Percentiles rank a stretch among this genome's conserved stretches.
phyloP scores from a whole-genome alignment of 2,329 filamentous ascomycete species.

The Blumeriella jaapii region DNA sequence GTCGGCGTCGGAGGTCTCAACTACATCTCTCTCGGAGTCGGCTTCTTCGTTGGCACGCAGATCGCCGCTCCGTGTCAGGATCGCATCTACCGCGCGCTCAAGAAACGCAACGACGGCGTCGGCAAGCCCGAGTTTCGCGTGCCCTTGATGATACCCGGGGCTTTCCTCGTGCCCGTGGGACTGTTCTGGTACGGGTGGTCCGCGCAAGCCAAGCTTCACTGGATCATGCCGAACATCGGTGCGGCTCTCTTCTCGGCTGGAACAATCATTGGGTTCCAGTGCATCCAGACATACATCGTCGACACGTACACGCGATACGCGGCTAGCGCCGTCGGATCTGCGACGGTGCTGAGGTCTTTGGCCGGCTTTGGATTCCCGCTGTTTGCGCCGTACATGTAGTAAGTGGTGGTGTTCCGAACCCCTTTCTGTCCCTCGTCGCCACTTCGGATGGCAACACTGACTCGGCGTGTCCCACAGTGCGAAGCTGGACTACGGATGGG shows the following conservation, averaged over 20 bases:
- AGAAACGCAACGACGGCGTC: constrained; percentile 22
- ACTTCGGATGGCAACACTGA: too few relatives aligned
- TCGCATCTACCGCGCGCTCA: constrained; percentile 20
- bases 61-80: constrained; percentile 27
- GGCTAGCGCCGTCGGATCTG: constrained; percentile 31
- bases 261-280: constrained; percentile 29
- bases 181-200: constrained; percentile 48
- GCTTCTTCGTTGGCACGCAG: constrained; percentile 29
- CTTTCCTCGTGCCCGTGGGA: constrained; percentile 43
- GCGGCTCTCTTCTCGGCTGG: constrained; percentile 39
- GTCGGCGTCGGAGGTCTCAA: constrained; percentile 46
- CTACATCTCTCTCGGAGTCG: constrained; percentile 38
- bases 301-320: constrained; percentile 34
- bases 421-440: too few relatives aligned
- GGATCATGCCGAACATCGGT: constrained; percentile 47
- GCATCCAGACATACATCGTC: constrained; percentile 38
- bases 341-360: constrained; percentile 21
- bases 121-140: constrained; percentile 49
- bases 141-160: constrained; percentile 44
- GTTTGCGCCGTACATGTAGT: constrained; percentile 26
- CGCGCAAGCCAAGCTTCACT: constrained; percentile 38
- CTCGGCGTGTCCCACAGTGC: too few relatives aligned
- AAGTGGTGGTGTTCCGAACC: too few relatives aligned
- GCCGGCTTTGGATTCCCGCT: constrained; percentile 24
- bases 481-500: constrained; percentile 36